Evolutionary conservation across 306 rosid species (phyloP).

Genomic region (Pachyrhizus erosus): DNA sequence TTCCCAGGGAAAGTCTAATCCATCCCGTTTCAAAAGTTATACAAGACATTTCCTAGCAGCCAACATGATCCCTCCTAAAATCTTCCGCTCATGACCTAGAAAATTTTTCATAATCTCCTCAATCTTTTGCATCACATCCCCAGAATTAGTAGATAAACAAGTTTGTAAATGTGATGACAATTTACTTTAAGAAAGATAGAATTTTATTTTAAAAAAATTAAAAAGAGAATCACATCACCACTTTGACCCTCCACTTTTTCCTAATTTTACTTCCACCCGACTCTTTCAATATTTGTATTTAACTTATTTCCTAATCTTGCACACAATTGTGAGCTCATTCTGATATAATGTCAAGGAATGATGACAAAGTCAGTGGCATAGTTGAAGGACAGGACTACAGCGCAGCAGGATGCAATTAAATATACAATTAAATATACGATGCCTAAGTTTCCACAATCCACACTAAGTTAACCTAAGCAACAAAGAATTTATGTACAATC

Average conservation of each 20-base stretch:
- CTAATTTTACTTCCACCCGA: constrained; percentile 3
- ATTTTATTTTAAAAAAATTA: neutral
- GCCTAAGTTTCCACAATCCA: neutral
- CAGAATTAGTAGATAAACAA: neutral
- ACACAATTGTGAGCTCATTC: neutral
- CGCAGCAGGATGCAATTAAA: neutral
- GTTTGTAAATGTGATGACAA: neutral
- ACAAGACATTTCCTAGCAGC: too few species aligned
- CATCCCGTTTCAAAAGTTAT: too few species aligned
- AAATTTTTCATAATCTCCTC: too few species aligned
- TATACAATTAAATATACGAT: too few species aligned
- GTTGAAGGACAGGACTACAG: neutral
- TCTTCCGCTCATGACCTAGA: too few species aligned
- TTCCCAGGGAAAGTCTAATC: too few species aligned
- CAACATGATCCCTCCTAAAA: too few species aligned
- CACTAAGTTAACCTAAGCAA: constrained; percentile 17
- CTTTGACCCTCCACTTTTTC: neutral
- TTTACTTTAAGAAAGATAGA: neutral
- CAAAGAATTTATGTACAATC: constrained; percentile 60
- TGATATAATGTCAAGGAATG: constrained; percentile 14
- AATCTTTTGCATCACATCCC: too few species aligned
- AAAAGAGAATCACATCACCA: neutral
- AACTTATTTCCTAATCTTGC: neutral
- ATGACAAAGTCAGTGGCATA: neutral
- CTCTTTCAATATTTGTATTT: neutral